Base-by-base conservation (phyloP, 345 rosid species). In the Clarkia xantiana region DNA sequence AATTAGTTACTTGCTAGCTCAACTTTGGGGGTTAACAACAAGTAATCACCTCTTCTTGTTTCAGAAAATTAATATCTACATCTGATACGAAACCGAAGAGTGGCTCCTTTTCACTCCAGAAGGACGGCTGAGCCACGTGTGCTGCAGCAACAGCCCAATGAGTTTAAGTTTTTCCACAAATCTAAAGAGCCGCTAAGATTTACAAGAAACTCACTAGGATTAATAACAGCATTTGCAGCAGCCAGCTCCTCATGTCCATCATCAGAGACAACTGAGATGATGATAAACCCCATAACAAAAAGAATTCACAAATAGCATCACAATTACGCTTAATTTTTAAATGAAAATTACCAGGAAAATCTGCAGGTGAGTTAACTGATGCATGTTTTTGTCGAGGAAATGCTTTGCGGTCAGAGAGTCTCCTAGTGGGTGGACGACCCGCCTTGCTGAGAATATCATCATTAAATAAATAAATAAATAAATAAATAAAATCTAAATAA, bases 401-500 rank as follows among this genome's bases (percentile, higher is more conserved):
- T 57, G 84, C 86, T 69, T 75, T 86, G 45, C 96, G 88, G 59
- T 76, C 96, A 66, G 94, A 75, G 55, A 78, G 82, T 76, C 86
- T 91, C 71, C 96, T 80, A 56, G 85, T 71, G 46, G 90, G 79
- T 48, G 89, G 94, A 62, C 96, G 87, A 52, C 98, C 94, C 14
- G 74, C 64, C 67, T 78, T 86, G 78, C 96, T 86, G 94, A 58
- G 55, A 25, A 20, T 23, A 18, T 53, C 47, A 41, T 40, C 14
- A 41, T 18, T 45, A 38, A 25, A 71, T 53, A 68, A 66, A 14
- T 62, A 60, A 52, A 52, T 67, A 41, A 66, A 71, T 44, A 52
- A 49, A 45, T 8, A 14, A 19, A 16, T 19, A 29, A 12, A 19
- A n/a, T 14, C 14, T 53, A 47, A 29, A 7, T 55, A 17, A 36